phyloP scores from a whole-genome alignment of 2,329 filamentous ascomycete genomes.

The Colletotrichum filicis region DNA sequence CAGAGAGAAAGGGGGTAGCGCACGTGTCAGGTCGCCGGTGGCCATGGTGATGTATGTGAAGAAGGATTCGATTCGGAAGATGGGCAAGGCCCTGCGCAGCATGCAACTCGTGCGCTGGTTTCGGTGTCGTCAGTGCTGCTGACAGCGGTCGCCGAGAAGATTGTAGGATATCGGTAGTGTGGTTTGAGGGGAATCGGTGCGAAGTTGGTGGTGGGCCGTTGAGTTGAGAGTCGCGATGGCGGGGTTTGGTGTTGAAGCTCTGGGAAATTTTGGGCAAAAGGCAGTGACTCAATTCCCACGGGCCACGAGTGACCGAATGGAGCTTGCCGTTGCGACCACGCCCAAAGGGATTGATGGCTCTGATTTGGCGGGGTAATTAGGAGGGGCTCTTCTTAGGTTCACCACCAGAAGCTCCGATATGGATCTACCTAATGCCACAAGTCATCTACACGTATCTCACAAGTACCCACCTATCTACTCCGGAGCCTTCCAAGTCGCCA shows the following conservation, averaged over 20 bases:
- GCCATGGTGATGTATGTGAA: slow-evolving; percentile 10
- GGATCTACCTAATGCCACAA: background rate
- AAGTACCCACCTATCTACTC: slow-evolving; percentile 15
- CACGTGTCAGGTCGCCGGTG: slow-evolving; percentile 27
- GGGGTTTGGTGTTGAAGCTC: slow-evolving; percentile 18
- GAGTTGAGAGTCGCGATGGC: slow-evolving; percentile 1
- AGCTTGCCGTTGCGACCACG: slow-evolving; percentile 12
- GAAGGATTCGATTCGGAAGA: slow-evolving; percentile 5
- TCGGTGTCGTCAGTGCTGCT: background rate
- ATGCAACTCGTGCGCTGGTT: background rate
- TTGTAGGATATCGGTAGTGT: background rate
- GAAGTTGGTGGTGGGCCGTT: background rate
- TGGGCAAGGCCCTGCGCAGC: background rate
- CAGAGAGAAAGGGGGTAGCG: background rate
- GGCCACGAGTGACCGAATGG: background rate
- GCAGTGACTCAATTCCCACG: slow-evolving; percentile 33
- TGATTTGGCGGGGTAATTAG: slow-evolving; percentile 33
- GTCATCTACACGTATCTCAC: background rate
- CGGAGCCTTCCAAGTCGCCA: background rate
- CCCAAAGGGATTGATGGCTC: slow-evolving; percentile 9
- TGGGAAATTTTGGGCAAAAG: slow-evolving; percentile 26
- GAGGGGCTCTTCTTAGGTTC: background rate
- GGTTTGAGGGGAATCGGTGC: background rate
- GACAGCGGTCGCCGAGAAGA: background rate
- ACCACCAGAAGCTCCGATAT: background rate